Evolutionary conservation across 495 filamentous ascomycete species (phyloP), one percentile per base, ranked within the genome.

Genomic region (Collariella sp.): DNA sequence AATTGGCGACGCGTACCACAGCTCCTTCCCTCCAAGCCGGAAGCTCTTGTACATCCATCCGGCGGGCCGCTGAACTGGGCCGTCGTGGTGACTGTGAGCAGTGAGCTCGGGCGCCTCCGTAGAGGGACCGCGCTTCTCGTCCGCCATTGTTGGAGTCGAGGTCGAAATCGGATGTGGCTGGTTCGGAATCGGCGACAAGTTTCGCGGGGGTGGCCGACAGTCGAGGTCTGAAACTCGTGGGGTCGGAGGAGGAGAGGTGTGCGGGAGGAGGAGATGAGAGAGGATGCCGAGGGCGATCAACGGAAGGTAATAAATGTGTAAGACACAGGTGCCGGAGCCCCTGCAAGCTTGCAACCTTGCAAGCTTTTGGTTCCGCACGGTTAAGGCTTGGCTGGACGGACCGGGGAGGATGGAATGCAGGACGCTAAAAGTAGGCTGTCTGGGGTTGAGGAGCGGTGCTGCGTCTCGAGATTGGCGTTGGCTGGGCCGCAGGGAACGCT

Each of bases 1-100:
- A 59, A 83, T 80, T 4, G 88, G 88, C 23, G 85, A 89, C 46
- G 87, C 87, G 71, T 84, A 90, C 76, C 81, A 89, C 5, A 84
- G 51, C 57, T 76, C 78, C 62, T 62, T 76, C 16, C 66, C 66
- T 40, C 77, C 78, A 46, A 87, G 46, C 43, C 69, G 79, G 43
- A 83, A 52, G 36, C 79, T 78, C 64, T 80, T 82, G 74, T 89
- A 88, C 73, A 84, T 88, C 84, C 84, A 88, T 46, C 72, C 72
- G 7, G 54, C n/a, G 2, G 75, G 75, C 3, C 73, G 70, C 29
- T 52, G 20, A 13, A 58, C 20, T n/a, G 36, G 24, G 6, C n/a
- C 46, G 24, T 11, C 9, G 19, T 16, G 20, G 31, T 46, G n/a
- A n/a, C 26, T 15, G 18, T 20, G 19, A 52, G 29, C 35, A 16